Base-by-base conservation (phyloP, 768 basidiomycete species). In the Pleurotus cornucopiae region DNA sequence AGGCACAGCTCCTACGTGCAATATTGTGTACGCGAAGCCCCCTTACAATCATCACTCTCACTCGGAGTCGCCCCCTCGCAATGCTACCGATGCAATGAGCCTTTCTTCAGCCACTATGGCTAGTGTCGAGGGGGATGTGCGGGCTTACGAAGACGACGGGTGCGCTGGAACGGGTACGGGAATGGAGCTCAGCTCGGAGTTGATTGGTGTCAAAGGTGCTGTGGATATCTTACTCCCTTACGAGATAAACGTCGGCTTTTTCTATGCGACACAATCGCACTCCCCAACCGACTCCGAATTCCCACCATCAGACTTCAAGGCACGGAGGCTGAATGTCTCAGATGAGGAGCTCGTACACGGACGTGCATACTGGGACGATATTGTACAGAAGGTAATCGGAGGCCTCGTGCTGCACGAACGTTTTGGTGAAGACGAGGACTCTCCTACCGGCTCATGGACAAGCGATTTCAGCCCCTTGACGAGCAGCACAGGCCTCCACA, bases 221-320 rank as follows among this genome's bases (percentile, higher is more conserved):
- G 52, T 66, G 57, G 74, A 73, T n/a, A 67, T 67, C 6, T 47
- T 80, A 9, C 57, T 58, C 56, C 54, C 61, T 12, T 80, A 81
- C 56, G 79, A 81, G 61, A 60, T 58, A 16, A 67, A 70, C 57
- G 76, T 77, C 21, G 78, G 78, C 12, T 76, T 79, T 62, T 58
- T 68, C 58, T 63, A 54, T 43, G 40, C 37, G 40, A 38, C 37
- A 39, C 16, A 41, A 41, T 53, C 51, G 38, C 51, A 26, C 38
- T 14, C 51, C 5, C 37, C 18, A 34, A 43, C 51, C 51, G 30
- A 70, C 58, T 61, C 62, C 34, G 46, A 56, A 18, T 64, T 62
- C 52, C 62, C 63, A 12, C 57, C 57, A 6, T 44, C 41, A 44
- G 20, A n/a, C 11, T n/a, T 44, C 20, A 11, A 44, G n/a, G n/a